A percentile compares a stretch with the other conserved stretches of the same genome.
These are phyloP conservation scores for Cladophialophora bantiana DNA, from an alignment of 2,329 filamentous ascomycete species.

Conservation along the genomic window DNA sequence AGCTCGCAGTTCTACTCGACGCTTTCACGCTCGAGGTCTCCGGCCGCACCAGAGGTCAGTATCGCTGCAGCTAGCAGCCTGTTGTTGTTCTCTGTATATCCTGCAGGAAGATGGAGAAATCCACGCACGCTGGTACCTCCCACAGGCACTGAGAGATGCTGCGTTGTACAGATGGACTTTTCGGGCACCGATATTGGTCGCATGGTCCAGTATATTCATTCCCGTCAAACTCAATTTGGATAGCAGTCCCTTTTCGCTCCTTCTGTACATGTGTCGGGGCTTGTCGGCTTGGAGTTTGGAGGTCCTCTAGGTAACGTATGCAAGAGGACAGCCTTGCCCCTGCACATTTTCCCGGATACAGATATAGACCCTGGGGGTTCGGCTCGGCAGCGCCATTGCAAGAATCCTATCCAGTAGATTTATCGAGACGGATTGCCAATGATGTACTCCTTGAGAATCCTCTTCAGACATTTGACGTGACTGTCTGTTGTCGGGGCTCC, in stretches of 20 bases:
- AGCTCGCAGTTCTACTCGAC: constrained; percentile 17
- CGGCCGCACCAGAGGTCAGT: constrained; percentile 47
- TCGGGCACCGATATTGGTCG: constrained; percentile 5
- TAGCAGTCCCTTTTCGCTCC: background rate
- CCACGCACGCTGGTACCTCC: constrained; percentile 40
- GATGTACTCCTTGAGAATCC: background rate
- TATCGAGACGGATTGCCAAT: background rate
- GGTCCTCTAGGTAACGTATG: background rate
- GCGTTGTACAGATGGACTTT: constrained; percentile 21
- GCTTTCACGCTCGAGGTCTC: constrained; percentile 48
- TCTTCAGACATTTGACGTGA: background rate
- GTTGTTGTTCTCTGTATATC: constrained; percentile 36
- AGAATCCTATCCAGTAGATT: background rate
- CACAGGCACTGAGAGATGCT: constrained; percentile 27
- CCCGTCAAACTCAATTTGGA: background rate
- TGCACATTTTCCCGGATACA: background rate
- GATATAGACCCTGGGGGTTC: too few relatives aligned
- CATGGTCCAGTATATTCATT: constrained; percentile 6
- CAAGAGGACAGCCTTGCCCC: background rate
- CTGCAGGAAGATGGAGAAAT: constrained; percentile 46
- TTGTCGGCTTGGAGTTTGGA: background rate
- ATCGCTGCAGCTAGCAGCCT: constrained; percentile 41
- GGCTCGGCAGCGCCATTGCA: background rate
- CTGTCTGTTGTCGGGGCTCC: background rate
- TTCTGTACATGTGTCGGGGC: background rate